A percentile compares a stretch with the other conserved stretches of the same genome.
Evolutionary conservation across 2,329 filamentous ascomycete genomes (phyloP).

Genomic region (Aspergillus costaricaensis): DNA sequence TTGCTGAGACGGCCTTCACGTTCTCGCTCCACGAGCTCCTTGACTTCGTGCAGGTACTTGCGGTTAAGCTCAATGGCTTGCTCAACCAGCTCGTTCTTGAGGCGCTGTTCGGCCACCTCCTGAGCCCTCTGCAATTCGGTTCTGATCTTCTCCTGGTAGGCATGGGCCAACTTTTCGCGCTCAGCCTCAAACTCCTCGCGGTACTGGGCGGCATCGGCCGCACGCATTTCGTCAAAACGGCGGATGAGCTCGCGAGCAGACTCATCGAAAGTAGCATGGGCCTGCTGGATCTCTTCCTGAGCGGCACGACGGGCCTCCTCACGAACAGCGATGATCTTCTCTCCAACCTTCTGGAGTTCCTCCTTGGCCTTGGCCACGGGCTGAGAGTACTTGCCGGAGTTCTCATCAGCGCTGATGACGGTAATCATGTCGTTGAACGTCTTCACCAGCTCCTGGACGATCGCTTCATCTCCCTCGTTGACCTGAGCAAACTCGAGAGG

Average conservation of each 20-base stretch:
- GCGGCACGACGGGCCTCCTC: slow-evolving; percentile 68
- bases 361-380: slow-evolving; percentile 84
- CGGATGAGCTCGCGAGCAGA: slow-evolving; percentile 84
- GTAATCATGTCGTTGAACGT: slow-evolving; percentile 96
- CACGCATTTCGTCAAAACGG: slow-evolving; percentile 82
- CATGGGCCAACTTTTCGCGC: slow-evolving; percentile 73
- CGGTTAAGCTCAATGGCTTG: slow-evolving; percentile 88
- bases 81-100: slow-evolving; percentile 83
- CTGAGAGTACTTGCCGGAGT: slow-evolving; percentile 72
- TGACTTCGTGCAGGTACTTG: slow-evolving; percentile 76
- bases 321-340: slow-evolving; percentile 75
- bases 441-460: slow-evolving; percentile 90
- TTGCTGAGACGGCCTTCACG: slow-evolving; percentile 83
- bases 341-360: slow-evolving; percentile 75
- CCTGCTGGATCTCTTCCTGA: slow-evolving; percentile 70
- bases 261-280: slow-evolving; percentile 77
- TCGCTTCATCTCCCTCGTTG: slow-evolving; percentile 74
- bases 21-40: slow-evolving; percentile 82
- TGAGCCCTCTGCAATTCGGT: slow-evolving; percentile 77
- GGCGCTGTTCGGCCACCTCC: slow-evolving; percentile 77
- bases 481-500: slow-evolving; percentile 78
- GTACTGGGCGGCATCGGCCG: slow-evolving; percentile 77
- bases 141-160: slow-evolving; percentile 77
- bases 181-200: slow-evolving; percentile 86
- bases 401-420: slow-evolving; percentile 84